phyloP scores from a whole-genome alignment of 1,139 yeast species.

The Casaregolazyma lundiana region DNA sequence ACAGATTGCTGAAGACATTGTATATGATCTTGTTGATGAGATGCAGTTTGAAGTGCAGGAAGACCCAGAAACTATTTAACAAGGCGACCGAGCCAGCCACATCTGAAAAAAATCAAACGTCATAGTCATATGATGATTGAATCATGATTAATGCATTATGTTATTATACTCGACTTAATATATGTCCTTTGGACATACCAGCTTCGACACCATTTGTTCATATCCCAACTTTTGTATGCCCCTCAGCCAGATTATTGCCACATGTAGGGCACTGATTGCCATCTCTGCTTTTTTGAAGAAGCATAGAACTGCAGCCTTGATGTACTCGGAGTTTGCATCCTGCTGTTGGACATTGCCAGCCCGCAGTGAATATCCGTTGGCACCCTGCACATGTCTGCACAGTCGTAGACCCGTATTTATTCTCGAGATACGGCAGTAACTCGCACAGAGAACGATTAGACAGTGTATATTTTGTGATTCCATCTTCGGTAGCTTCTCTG shows the following conservation, averaged over 20 bases:
- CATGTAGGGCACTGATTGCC: constrained; percentile 20
- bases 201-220: too few species aligned
- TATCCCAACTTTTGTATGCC: constrained; percentile 7
- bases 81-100: too few species aligned
- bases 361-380: constrained; percentile 52
- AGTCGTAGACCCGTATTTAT: constrained; percentile 44
- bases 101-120: too few species aligned
- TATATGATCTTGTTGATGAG: constrained; percentile 82
- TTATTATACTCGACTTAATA: too few species aligned
- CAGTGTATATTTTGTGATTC: constrained; percentile 14
- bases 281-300: constrained; percentile 24
- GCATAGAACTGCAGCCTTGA: constrained; percentile 41
- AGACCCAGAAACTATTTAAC: too few species aligned
- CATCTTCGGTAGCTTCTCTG: constrained; percentile 5
- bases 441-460: constrained; percentile 25
- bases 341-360: constrained; percentile 38
- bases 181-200: too few species aligned
- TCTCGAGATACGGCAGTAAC: constrained; percentile 29
- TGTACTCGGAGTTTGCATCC: constrained; percentile 46
- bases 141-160: too few species aligned
- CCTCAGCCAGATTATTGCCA: neutral
- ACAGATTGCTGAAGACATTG: constrained; percentile 72
- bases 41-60: constrained; percentile 56
- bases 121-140: too few species aligned
- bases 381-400: constrained; percentile 51